phyloP scores from a whole-genome alignment of 768 basidiomycete genomes.

The Rhodotorula kratochvilovae region DNA sequence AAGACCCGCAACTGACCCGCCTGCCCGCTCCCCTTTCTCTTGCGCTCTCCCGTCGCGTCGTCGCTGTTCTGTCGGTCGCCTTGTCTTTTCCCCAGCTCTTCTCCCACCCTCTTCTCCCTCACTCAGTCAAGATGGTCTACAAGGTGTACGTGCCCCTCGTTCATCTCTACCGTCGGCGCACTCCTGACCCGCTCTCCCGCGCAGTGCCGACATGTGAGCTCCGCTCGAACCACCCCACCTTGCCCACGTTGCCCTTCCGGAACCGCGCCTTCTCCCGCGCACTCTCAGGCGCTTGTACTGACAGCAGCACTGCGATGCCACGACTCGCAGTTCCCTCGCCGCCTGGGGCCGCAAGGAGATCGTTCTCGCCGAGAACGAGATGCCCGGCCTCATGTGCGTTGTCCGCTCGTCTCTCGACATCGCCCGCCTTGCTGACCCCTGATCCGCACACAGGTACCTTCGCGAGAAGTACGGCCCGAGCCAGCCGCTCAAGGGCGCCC shows the following conservation, averaged over 20 bases:
- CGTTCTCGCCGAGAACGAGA: conserved; percentile 83
- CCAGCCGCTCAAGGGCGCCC: conserved; percentile 87
- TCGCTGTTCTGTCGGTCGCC: not conserved
- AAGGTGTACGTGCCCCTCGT: conserved; percentile 27
- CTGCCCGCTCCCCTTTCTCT: not conserved
- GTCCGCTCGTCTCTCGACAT: not conserved
- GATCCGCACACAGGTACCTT: conserved; percentile 25
- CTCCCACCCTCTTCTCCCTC: not conserved
- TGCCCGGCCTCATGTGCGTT: conserved; percentile 39
- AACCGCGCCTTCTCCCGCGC: not conserved
- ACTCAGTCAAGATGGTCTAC: conserved; percentile 21
- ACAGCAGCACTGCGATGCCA: conserved; percentile 53
- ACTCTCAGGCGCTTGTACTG: conserved; percentile 54
- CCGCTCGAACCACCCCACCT: conserved; percentile 11
- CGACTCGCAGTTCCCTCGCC: conserved; percentile 74
- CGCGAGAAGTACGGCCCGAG: conserved; percentile 62
- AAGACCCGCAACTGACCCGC: not conserved
- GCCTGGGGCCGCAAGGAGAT: conserved; percentile 99
- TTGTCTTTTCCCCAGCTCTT: not conserved
- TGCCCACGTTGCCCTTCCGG: not conserved
- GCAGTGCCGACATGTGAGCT: conserved; percentile 38
- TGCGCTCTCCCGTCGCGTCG: not conserved
- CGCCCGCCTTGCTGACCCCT: not conserved
- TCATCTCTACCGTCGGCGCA: not conserved
- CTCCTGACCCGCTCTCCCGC: not conserved